A percentile compares a stretch with the other conserved stretches of the same genome.
phyloP scores from a whole-genome alignment of 176 grass and related monocot genomes.

The Phyllostachys edulis region DNA sequence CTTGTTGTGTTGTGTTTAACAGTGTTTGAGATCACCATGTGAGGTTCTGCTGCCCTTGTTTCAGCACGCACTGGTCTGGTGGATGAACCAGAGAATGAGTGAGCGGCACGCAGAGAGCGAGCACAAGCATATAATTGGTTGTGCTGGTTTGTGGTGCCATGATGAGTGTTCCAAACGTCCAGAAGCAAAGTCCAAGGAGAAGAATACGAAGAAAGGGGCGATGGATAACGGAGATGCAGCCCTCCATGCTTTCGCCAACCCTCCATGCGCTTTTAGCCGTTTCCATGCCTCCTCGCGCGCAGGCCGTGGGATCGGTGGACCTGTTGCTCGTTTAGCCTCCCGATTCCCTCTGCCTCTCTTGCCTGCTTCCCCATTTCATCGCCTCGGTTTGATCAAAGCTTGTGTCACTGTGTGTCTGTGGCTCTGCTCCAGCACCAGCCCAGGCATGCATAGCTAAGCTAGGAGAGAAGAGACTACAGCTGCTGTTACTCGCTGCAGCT shows the following conservation, averaged over 20 bases:
- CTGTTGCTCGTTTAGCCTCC: constrained; percentile 29
- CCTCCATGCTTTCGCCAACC: background rate
- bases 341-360: background rate
- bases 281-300: background rate
- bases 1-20: background rate
- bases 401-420: background rate
- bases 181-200: constrained; percentile 5
- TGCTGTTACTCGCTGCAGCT: background rate
- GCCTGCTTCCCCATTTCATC: constrained; percentile 5
- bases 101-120: background rate
- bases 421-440: no score
- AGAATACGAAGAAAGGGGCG: no score
- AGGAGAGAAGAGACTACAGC: background rate
- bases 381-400: constrained; percentile 28
- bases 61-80: background rate
- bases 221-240: background rate
- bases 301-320: background rate
- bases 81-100: background rate
- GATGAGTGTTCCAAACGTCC: no score
- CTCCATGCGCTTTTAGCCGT: background rate
- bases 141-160: background rate
- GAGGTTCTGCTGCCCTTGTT: background rate
- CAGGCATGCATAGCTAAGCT: background rate
- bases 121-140: background rate
- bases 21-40: background rate